Percentiles rank a stretch among this genome's conserved stretches.
Conservation (phyloP, 176 grass and related monocot species). For the Saccharum officinarum region DNA sequence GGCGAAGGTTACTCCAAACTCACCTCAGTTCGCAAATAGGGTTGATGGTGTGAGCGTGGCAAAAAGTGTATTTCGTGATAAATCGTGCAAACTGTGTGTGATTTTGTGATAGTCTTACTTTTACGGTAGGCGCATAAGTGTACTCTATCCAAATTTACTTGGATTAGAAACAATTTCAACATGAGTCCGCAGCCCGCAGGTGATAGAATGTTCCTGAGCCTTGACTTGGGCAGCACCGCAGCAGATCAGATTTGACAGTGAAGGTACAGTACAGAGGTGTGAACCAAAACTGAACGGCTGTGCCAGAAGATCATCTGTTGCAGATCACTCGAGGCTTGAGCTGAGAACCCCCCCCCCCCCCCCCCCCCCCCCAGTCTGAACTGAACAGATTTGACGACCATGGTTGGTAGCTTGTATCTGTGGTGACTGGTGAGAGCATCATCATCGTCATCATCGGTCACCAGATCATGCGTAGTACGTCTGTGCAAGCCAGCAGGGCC, state of each 20-base stretch:
- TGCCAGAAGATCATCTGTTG: background rate
- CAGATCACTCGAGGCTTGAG: background rate
- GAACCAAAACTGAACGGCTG: background rate
- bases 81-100: background rate
- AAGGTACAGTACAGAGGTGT: background rate
- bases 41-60: background rate
- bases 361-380: background rate
- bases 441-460: background rate
- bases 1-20: background rate
- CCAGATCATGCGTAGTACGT: slow-evolving; percentile 3
- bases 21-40: background rate
- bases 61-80: background rate
- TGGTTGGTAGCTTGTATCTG: background rate
- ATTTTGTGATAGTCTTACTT: too few relatives aligned
- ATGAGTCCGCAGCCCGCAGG: background rate
- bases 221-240: background rate
- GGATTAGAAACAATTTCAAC: background rate
- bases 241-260: background rate
- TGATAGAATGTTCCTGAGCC: background rate
- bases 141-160: background rate
- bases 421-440: background rate
- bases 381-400: background rate
- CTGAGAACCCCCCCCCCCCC: background rate
- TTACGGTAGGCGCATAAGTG: too few relatives aligned
- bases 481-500: slow-evolving; percentile 14